Base-by-base conservation (phyloP, 257 asterid genomes). In the Oldenlandia corymbosa region DNA sequence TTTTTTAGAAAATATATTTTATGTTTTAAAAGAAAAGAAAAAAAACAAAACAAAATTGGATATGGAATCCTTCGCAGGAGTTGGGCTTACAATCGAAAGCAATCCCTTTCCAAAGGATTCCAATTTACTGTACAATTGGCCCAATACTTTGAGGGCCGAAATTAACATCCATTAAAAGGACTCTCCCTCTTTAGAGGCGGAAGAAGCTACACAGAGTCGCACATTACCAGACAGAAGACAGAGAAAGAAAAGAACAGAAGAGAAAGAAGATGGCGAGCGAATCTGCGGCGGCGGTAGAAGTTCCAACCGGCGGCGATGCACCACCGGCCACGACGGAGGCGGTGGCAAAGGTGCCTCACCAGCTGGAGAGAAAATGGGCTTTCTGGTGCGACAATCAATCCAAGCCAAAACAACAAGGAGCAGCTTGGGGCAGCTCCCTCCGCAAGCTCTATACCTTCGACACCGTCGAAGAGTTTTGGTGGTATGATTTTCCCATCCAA, bases 391-490 rank as follows among this genome's bases (percentile, higher is more conserved):
- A 87, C 71, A 82, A 88, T 37, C 98, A 86, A 72, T 88, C 95
- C 0, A 88, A 82, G 73, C 84, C 92, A 5, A 91, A 89, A 58
- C 97, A 75, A 72, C 97, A 75, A 70, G 97, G 97, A 50, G 96
- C 87, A 58, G 87, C 85, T 41, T 92, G 98, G 98, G 98, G 93
- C 42, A 48, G 60, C 62, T 59, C 84, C 62, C 81, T 92, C 47
- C 88, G 91, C 59, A 81, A 84, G 72, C 89, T 63, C 24, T 87
- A 85, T 63, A 85, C 97, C 31, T 92, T 92, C 71, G 96, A 89
- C 48, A 92, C 96, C 34, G 95, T 92, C 41, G 97, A 92, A 60
- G 97, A 92, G 68, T 92, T 92, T 78, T 92, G 98, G 98, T 82
- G 95, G 98, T 92, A 78, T 37, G n/a, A 34, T 50, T 5, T 14